phyloP scores from a whole-genome alignment of 169 alveolate species.

The Toxoplasma gondii region DNA sequence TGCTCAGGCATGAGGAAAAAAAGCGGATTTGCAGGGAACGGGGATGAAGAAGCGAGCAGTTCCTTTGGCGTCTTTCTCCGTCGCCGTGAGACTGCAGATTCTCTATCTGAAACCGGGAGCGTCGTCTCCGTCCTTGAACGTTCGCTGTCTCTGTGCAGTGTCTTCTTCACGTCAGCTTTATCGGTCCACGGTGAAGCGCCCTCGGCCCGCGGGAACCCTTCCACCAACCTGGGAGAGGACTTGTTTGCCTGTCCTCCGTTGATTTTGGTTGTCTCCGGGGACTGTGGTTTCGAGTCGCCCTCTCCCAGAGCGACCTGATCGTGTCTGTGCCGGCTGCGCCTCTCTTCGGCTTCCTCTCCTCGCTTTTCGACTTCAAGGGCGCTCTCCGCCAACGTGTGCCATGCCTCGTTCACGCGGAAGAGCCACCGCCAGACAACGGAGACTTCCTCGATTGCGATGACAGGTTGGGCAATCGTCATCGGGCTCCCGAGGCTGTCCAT shows the following conservation, averaged over 20 bases:
- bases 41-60: neutral
- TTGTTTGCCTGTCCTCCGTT: too few species aligned
- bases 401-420: constrained; percentile 67
- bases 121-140: neutral
- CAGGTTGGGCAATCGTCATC: constrained; percentile 70
- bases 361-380: neutral
- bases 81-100: neutral
- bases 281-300: too few species aligned
- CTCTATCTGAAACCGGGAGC: neutral
- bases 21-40: constrained; percentile 17
- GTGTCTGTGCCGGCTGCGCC: neutral
- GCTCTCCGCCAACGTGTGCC: constrained; percentile 51
- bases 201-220: too few species aligned
- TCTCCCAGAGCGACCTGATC: neutral
- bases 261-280: too few species aligned
- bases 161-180: neutral
- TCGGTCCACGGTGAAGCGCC: too few species aligned
- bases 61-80: neutral
- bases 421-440: constrained; percentile 76
- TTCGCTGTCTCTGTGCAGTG: neutral
- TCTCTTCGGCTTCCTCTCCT: neutral
- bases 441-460: constrained; percentile 73
- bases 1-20: constrained; percentile 59
- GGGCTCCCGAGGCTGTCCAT: constrained; percentile 63
- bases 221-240: too few species aligned